Base-by-base conservation (phyloP, 2,329 filamentous ascomycete genomes). In the Zasmidium angulare region DNA sequence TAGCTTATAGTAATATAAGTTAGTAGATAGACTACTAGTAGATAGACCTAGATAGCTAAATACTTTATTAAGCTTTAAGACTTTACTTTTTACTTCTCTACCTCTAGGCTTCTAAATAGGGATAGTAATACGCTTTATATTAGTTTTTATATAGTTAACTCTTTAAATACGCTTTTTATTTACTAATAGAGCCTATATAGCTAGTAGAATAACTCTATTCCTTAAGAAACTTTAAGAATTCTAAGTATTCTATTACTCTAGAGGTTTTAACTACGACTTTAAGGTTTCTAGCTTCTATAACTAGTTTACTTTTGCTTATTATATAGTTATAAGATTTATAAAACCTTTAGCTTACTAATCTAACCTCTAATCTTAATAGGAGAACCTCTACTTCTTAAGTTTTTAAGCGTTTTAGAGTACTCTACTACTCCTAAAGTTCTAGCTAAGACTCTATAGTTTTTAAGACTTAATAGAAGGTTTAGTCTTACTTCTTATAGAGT, bases 201-300 rank as follows among this genome's bases (percentile, higher is more conserved):
- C n/a, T n/a, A n/a, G n/a, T n/a, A n/a, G n/a, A n/a, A n/a, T n/a
- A n/a, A n/a, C n/a, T n/a, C n/a, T n/a, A n/a, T n/a, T n/a, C n/a
- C n/a, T n/a, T n/a, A n/a, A n/a, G n/a, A n/a, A n/a, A n/a, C n/a
- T n/a, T n/a, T n/a, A n/a, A n/a, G 55, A n/a, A 31, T 21, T 1
- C 2, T 59, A 1, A 59, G 22, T 2, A 47, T 50, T 22, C 19
- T 2, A 46, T 7, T 59, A 59, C 3, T 36, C 55, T 31, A 51
- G 1, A 29, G 50, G 53, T 36, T 62, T 64, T 48, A 51, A 74
- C 46, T 59, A 74, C 59, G 56, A 54, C 1, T 63, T 61, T 46
- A n/a, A 63, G 51, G 64, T 75, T 17, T n/a, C n/a, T n/a, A n/a
- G n/a, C 50, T 70, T n/a, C 26, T 67, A 12, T 60, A 66, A 17